A percentile compares a stretch with the other conserved stretches of the same genome.
Evolutionary conservation across 2,329 filamentous ascomycete genomes (phyloP).

Genomic region (Neonectria ditissima): DNA sequence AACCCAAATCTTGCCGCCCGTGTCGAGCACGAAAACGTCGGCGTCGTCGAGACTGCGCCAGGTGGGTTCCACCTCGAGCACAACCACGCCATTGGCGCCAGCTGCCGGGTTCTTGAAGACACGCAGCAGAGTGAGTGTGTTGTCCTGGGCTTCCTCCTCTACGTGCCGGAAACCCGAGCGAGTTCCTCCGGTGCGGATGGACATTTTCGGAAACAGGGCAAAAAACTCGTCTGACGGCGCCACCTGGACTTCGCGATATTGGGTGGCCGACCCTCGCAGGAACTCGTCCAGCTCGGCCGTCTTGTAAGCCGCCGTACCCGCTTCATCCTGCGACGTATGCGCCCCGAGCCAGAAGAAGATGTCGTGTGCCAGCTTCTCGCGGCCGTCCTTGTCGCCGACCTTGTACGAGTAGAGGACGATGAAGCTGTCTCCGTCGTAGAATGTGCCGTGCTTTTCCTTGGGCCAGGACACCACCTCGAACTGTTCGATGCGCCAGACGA

Average conservation of each 20-base stretch:
- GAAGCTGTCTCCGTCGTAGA: slow-evolving; percentile 77
- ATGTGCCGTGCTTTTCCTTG: slow-evolving; percentile 66
- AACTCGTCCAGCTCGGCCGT: slow-evolving; percentile 78
- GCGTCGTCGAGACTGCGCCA: slow-evolving; percentile 72
- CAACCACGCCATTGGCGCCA: slow-evolving; percentile 63
- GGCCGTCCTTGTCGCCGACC: slow-evolving; percentile 57
- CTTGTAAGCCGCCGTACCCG: slow-evolving; percentile 77
- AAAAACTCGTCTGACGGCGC: slow-evolving; percentile 71
- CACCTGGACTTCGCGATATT: slow-evolving; percentile 73
- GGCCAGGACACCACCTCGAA: slow-evolving; percentile 75
- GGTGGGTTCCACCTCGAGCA: slow-evolving; percentile 72
- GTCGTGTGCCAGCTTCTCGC: slow-evolving; percentile 67
- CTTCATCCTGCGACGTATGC: slow-evolving; percentile 76
- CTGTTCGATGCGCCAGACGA: slow-evolving; percentile 75
- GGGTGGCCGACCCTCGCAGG: slow-evolving; percentile 69
- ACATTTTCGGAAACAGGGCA: slow-evolving; percentile 68
- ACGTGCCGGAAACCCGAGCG: slow-evolving; percentile 73
- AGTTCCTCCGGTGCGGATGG: slow-evolving; percentile 71
- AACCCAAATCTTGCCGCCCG: slow-evolving; percentile 73
- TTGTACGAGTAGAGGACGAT: slow-evolving; percentile 72
- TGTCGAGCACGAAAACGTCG: slow-evolving; percentile 75
- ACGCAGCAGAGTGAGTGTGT: slow-evolving; percentile 66
- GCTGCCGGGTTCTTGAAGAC: slow-evolving; percentile 70
- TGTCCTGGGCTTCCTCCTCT: slow-evolving; percentile 57
- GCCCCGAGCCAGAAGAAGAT: slow-evolving; percentile 78